These are phyloP conservation scores for Gloeostereum incarnatum DNA, from an alignment of 768 basidiomycete genomes.

Conservation along the genomic window DNA sequence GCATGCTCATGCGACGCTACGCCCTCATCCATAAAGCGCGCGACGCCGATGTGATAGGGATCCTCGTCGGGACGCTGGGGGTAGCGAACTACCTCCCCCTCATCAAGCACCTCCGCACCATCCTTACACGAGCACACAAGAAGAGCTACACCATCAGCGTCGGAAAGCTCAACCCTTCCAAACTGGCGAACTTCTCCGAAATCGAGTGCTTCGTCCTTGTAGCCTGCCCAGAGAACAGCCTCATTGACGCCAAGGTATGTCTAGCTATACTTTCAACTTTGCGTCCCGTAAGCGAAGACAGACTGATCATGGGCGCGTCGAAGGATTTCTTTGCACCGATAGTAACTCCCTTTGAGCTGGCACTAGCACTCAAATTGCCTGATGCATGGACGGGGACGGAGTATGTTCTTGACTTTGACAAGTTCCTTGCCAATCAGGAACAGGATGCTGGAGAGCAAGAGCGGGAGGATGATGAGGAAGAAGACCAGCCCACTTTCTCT, in stretches of 20 bases:
- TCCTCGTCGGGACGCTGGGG: conserved; percentile 90
- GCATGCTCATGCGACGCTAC: conserved; percentile 84
- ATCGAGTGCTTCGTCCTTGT: conserved; percentile 94
- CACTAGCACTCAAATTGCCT: conserved; percentile 65
- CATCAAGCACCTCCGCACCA: conserved; percentile 68
- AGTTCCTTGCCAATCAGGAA: conserved; percentile 33
- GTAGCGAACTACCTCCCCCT: conserved; percentile 84
- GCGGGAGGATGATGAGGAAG: conserved; percentile 36
- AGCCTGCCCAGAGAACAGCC: conserved; percentile 88
- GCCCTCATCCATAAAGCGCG: conserved; percentile 79
- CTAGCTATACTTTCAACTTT: not conserved
- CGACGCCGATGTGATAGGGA: conserved; percentile 90
- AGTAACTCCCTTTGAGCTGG: conserved; percentile 88
- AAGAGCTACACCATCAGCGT: conserved; percentile 95
- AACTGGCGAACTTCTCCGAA: conserved; percentile 92
- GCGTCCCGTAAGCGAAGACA: too few species aligned
- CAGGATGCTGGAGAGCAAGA: not conserved
- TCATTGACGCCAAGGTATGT: conserved; percentile 62
- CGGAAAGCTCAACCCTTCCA: conserved; percentile 90
- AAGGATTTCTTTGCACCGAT: conserved; percentile 93
- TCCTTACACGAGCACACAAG: conserved; percentile 61
- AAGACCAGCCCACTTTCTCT: conserved; percentile 76
- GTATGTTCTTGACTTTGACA: conserved; percentile 77
- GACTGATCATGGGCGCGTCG: too few species aligned
- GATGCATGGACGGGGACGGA: conserved; percentile 63